A percentile compares a stretch with the other conserved stretches of the same genome.
phyloP scores from a whole-genome alignment of 768 basidiomycete genomes.

The Suillus cothurnatus region DNA sequence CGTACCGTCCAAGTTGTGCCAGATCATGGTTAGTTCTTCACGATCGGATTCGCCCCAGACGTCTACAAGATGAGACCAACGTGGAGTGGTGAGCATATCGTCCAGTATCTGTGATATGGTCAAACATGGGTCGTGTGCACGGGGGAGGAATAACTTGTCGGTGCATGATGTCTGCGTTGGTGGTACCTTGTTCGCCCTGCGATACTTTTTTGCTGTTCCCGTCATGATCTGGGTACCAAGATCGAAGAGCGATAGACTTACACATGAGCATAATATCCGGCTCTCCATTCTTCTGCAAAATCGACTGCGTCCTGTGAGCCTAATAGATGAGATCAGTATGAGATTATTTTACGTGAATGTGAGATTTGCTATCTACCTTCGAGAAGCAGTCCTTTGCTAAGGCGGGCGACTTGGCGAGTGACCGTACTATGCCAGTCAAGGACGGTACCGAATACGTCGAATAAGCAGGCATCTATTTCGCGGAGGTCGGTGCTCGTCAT shows the following conservation, averaged over 20 bases:
- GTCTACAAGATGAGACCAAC: slow-evolving; percentile 52
- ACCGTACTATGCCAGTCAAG: slow-evolving; percentile 43
- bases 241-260: slow-evolving; percentile 8
- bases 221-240: neutral
- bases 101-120: slow-evolving; percentile 52
- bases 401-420: slow-evolving; percentile 19
- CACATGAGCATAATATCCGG: slow-evolving; percentile 42
- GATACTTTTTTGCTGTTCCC: slow-evolving; percentile 45
- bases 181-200: slow-evolving; percentile 46
- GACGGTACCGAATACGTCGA: slow-evolving; percentile 54
- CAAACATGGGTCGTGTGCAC: neutral
- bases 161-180: slow-evolving; percentile 58
- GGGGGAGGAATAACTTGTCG: slow-evolving; percentile 41
- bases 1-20: slow-evolving; percentile 63
- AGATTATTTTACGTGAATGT: neutral
- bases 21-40: slow-evolving; percentile 47
- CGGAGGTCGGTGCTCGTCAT: slow-evolving; percentile 7
- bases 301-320: slow-evolving; percentile 26
- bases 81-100: slow-evolving; percentile 46
- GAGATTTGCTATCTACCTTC: slow-evolving; percentile 17
- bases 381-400: slow-evolving; percentile 16
- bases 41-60: slow-evolving; percentile 48
- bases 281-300: slow-evolving; percentile 61
- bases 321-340: neutral
- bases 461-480: slow-evolving; percentile 45